Base-by-base conservation (phyloP, 2,329 filamentous ascomycete genomes). In the Decorospora gaudefroyi region DNA sequence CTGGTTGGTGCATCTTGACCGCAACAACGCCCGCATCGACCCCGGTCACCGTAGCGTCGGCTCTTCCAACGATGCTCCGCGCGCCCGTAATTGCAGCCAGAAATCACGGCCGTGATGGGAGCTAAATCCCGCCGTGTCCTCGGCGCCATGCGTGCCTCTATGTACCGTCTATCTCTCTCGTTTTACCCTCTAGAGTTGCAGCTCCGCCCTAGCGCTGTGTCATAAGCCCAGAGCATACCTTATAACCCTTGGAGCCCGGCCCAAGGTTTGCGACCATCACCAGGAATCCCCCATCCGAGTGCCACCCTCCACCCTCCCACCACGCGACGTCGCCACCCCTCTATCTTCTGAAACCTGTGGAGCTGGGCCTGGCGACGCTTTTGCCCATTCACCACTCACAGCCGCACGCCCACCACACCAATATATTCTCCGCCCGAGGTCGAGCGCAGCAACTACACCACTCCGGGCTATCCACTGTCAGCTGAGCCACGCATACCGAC, bases 401-500 rank as follows among this genome's bases (percentile, higher is more conserved):
- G 50, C 55, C 15, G 8, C 42, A 7, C 42, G 4, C 11, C 32
- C 37, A 29, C 28, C 57, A 57, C 62, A 57, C 59, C 53, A 50
- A 19, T 21, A 15, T 32, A 25, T 49, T 46, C 50, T 49, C 17
- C 39, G 44, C 53, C 52, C 54, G 36, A 35, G 18, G 46, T n/a
- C 38, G n/a, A 30, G 46, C 46, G 41, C 51, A 43, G 40, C 42
- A 44, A 51, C 58, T 51, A 59, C 55, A 35, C 58, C 54, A 53
- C 53, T 58, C 53, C 46, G 40, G 55, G 51, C 45, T 44, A 22
- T 34, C 42, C 13, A 47, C 47, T 19, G 62, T 68, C 65, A 68
- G 62, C 66, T 68, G 63, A 68, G 63, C 66, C 56, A 57, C 61
- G 31, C 32, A 27, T 38, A 15, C 45, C 50, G 33, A 59, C 63